Evolutionary conservation across 176 grass and related monocot genomes (phyloP), one percentile per base, ranked within the genome.

Genomic region (Carex pumila): DNA sequence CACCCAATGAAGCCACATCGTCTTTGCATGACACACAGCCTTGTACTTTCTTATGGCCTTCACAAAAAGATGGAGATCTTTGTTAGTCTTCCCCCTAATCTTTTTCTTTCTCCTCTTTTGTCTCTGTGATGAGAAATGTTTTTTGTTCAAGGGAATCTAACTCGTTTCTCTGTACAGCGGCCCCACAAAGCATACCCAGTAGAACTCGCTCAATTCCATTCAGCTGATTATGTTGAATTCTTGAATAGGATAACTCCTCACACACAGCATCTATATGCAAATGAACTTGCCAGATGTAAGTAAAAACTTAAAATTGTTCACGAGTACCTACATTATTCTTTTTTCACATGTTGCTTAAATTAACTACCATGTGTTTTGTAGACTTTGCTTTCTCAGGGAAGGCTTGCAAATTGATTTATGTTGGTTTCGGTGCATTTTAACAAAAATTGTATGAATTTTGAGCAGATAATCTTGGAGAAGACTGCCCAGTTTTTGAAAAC

Each of bases 31-130:
- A 95, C 95, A 65, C 95, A 98, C 83, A 89, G 92, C 89, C 92
- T 98, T 47, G 95, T 98, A 54, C 89, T 98, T 67, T 94, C 92
- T 13, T 98, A 98, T 89, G 92, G 81, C 6, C 95, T 98, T 89
- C 91, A 98, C 82, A 90, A 94, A 78, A 98, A 94, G 85, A 95
- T 98, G 95, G 95, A 98, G 91, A 98, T 98, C 82, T 98, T 91
- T 93, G 95, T 95, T 65, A 80, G 92, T 90, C 86, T 78, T 85
- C 85, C 54, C 6, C 19, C 83, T 84, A 75, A 45, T 85, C 62
- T 54, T 61, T 87, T 73, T 80, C 3, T 14, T 72, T 89, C 71
- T 64, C 11, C 74, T 5, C 59, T 80, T 69, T 59, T 55, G 72
- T 55, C 37, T 31, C 72, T 76, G 45, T 76, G 47, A 76, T 76